Base-by-base conservation (phyloP, 805 yeast genomes). In the Starmerella bombicola region DNA sequence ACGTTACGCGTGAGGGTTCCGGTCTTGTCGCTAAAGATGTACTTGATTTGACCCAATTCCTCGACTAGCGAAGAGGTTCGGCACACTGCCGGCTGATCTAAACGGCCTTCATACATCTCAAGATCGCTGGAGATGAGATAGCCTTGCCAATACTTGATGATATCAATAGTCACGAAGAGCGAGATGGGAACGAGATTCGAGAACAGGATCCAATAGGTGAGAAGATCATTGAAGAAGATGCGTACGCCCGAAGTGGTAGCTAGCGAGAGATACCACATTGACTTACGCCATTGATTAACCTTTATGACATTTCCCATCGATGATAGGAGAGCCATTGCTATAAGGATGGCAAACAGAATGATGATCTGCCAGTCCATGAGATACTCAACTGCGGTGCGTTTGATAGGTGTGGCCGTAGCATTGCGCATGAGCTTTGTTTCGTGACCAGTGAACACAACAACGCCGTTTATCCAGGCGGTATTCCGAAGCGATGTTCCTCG, bases 101-200 rank as follows among this genome's bases (percentile, higher is more conserved):
- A 72, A 37, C 72, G 79, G 48, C 74, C 85, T 53, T 82, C 74
- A 57, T 91, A 93, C 76, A 91, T 74, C 58, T 93, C 99, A 43
- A 93, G 67, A 59, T 91, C 99, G 23, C 94, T 83, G 1, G 91
- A 80, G 49, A 91, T 91, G 75, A 91, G 74, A 55, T 69, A 81
- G 0, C 96, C 98, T 60, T 88, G 97, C 59, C 88, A 86, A 59
- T 80, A 93, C 58, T 91, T 91, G 65, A 91, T 85, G 49, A 88
- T 69, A 61, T 91, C 99, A 26, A 91, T 94, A 0, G 98, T 91
- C 12, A 91, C 99, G 55, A 91, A 91, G 53, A 88, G 66, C 1
- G 95, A 84, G 55, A 91, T 91, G 3, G 99, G 99, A n/a, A 91
- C 98, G 63, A 91, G 68, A 57, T 91, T 91, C 1, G 98, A 91